Evolutionary conservation across 352 stramenopile genomes (phyloP), one percentile per base, ranked within the genome.

Genomic region (Globisporangium megalacanthum): DNA sequence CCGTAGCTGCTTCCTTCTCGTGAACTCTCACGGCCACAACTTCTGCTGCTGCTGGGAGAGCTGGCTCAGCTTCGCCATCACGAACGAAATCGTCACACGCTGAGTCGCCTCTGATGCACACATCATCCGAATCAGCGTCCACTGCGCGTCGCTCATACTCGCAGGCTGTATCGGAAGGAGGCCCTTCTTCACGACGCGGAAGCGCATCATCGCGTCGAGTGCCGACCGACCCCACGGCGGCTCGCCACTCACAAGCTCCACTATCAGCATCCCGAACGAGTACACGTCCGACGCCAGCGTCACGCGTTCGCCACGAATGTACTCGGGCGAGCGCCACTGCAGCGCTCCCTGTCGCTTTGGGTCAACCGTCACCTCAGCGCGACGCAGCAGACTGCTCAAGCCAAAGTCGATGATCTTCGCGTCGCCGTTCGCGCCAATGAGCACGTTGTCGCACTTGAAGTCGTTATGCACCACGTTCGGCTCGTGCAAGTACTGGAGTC

Each of bases 401-500:
- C 65, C 65, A 69, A 72, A 69, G 31, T 66, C 65, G 0, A 45
- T 42, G n/a, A 72, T n/a, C 41, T 72, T 69, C 1, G 52, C 57
- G 6, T 52, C 35, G 4, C 65, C 56, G 19, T 62, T 31, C 31
- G 63, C 48, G 19, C 77, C 77, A 6, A 94, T 56, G 13, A 95
- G 63, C 25, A 52, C 47, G 29, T 57, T 52, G 56, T 52, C 42
- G 44, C 56, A 51, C 42, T 52, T 62, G 20, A 62, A 22, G 33
- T 49, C 41, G 37, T 39, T 37, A 25, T 62, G 56, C 19, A 57
- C 31, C n/a, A 57, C 25, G 47, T 45, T 52, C 2, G 36, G 46
- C 5, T 39, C 20, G 49, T 62, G 56, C n/a, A 44, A 45, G 55
- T 80, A 86, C 46, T 52, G 36, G 35, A n/a, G n/a, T n/a, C n/a